Evolutionary conservation across 2,329 filamentous ascomycete species (phyloP), one percentile per base, ranked within the genome.

Genomic region (Helotiales sp.): DNA sequence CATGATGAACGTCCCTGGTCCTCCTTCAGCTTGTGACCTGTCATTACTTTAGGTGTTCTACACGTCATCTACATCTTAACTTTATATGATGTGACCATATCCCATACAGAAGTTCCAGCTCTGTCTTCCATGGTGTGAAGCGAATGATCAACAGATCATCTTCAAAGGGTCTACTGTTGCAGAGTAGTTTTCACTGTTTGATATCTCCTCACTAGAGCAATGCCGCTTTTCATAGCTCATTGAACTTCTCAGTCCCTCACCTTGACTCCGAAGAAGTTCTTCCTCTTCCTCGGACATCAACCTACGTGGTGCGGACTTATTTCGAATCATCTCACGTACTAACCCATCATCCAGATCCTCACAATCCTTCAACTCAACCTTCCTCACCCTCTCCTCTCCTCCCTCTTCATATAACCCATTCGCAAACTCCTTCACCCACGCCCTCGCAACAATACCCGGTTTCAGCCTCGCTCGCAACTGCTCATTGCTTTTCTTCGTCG

Each of bases 361-460:
- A 10, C 27, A 24, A 36, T 55, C 49, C n/a, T 52, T 54, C 9
- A 62, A 31, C 25, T 61, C 55, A 27, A 52, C 54, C 19, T 60
- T 30, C 4, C 22, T 25, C 17, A 63, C 36, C 52, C 57, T 58
- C 30, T 53, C 49, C 12, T 59, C 56, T 8, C 38, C 51, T 24
- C 48, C 55, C 13, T 60, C 58, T 1, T 56, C 63, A 10, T 57
- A 60, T 15, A 67, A 22, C 17, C 58, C 59, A 24, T 46, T 58
- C 4, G 57, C 63, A 55, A 67, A 66, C 38, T 57, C 63, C 17
- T 25, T 49, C 3, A 58, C 64, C 65, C 65, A 67, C 9, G 52
- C 42, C 30, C 30, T 42, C 30, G 54, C 60, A 8, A 66, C 59
- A n/a, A 40, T 58, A 22, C 31, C 42, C 17, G 52, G 40, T 36